A percentile compares a stretch with the other conserved stretches of the same genome.
phyloP scores from a whole-genome alignment of 805 yeast genomes.

The Myxozyma neglecta region DNA sequence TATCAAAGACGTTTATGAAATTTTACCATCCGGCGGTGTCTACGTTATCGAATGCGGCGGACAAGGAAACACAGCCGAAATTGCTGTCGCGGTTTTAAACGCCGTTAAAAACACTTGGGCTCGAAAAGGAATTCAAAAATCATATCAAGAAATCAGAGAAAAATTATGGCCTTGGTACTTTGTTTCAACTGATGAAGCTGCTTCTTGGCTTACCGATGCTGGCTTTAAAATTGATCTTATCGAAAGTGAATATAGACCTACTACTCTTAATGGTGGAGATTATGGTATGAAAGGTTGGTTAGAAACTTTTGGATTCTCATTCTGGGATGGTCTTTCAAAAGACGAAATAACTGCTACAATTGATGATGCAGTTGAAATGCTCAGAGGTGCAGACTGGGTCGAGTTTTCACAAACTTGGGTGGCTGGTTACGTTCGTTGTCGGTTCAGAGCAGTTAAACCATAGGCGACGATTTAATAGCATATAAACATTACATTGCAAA shows the following conservation, averaged over 20 bases:
- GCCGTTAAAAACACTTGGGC: slow-evolving; percentile 20
- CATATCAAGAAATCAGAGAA: slow-evolving; percentile 11
- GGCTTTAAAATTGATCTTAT: slow-evolving; percentile 33
- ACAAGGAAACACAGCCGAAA: slow-evolving; percentile 35
- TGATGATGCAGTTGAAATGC: slow-evolving; percentile 24
- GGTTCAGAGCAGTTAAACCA: slow-evolving; percentile 30
- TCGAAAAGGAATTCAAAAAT: slow-evolving; percentile 9
- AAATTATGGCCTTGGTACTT: slow-evolving; percentile 34
- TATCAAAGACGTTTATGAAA: slow-evolving; percentile 24
- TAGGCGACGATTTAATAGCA: background rate
- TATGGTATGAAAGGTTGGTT: slow-evolving; percentile 34
- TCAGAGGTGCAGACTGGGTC: slow-evolving; percentile 19
- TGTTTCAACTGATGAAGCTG: slow-evolving; percentile 21
- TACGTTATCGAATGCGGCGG: slow-evolving; percentile 36
- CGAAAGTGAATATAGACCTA: slow-evolving; percentile 33
- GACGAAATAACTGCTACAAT: slow-evolving; percentile 20
- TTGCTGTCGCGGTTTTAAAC: slow-evolving; percentile 29
- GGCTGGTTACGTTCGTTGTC: slow-evolving; percentile 31
- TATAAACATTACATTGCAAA: background rate
- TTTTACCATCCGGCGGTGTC: slow-evolving; percentile 28
- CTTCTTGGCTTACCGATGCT: slow-evolving; percentile 25
- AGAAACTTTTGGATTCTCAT: slow-evolving; percentile 35
- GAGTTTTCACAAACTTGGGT: slow-evolving; percentile 26
- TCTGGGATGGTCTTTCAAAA: slow-evolving; percentile 25
- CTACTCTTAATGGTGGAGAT: slow-evolving; percentile 26